Evolutionary conservation across 768 basidiomycete species (phyloP), one percentile per base, ranked within the genome.

Genomic region (Daedalea quercina): DNA sequence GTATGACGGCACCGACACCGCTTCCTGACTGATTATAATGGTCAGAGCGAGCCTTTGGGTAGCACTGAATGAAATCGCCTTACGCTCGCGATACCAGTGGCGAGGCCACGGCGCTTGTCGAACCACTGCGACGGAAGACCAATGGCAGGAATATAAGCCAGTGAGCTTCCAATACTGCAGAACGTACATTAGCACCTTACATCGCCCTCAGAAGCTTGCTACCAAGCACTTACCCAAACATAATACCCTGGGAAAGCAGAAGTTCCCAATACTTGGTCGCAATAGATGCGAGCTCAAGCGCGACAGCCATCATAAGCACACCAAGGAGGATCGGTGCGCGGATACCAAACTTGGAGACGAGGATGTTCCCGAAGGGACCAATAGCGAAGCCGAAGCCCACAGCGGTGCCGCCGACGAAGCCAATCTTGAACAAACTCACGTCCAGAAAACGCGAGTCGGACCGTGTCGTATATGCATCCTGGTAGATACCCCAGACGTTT

Each of bases 41-140:
- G 20, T 17, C 13, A 44, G 15, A 8, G 19, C 19, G 9, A 9
- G 42, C 19, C 9, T 43, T 7, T 23, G 9, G 9, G 42, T 9
- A 13, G 22, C 11, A 20, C 20, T n/a, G 17, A 44, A 19, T 12
- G n/a, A 20, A 6, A 40, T 9, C 9, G 19, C 35, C 48, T 35
- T 26, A 49, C 48, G 20, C 34, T 37, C 13, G 48, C 48, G 19
- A 49, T 49, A 13, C 48, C 48, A 11, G 48, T 35, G 6, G 48
- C 48, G 8, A 49, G 48, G 19, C 48, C 34, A 22, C 48, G 48
- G n/a, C 48, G 33, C 35, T 40, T 49, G 20, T 49, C 34, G 48
- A 49, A 49, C 48, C 48, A 49, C 24, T 49, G 48, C 6, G 48
- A 49, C 3, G 48, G 48, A 40, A 49, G 48, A 6, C 31, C 48